phyloP scores from a whole-genome alignment of 345 rosid species.

The Populus pruinosa region DNA sequence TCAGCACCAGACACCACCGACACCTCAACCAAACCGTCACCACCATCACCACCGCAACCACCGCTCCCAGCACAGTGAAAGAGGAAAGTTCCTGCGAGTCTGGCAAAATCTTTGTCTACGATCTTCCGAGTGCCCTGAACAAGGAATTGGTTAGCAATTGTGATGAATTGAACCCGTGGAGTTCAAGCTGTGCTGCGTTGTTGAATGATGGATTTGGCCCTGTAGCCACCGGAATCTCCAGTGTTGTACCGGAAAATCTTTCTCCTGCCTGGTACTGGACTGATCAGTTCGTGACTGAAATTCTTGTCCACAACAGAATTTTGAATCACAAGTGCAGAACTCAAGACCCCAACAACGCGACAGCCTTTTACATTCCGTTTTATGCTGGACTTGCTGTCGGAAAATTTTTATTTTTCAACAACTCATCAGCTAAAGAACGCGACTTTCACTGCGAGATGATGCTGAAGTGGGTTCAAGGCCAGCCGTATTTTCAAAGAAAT shows the following conservation, averaged over 20 bases:
- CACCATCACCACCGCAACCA: constrained; percentile 1
- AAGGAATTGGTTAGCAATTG: constrained; percentile 57
- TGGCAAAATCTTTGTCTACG: constrained; percentile 74
- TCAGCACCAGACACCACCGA: constrained; percentile 31
- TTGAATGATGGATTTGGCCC: constrained; percentile 70
- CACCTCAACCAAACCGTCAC: constrained; percentile 29
- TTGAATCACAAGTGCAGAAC: constrained; percentile 74
- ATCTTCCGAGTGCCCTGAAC: constrained; percentile 68
- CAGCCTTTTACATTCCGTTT: constrained; percentile 85
- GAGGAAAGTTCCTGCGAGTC: constrained; percentile 40
- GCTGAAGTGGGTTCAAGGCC: constrained; percentile 62
- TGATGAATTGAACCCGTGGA: constrained; percentile 79
- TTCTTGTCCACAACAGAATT: constrained; percentile 77
- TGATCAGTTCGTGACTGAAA: constrained; percentile 77
- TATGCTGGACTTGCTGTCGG: constrained; percentile 96
- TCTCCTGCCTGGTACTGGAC: constrained; percentile 93
- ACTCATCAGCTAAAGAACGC: constrained; percentile 56
- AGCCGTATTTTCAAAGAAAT: constrained; percentile 59
- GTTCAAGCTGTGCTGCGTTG: constrained; percentile 75
- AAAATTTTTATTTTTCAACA: constrained; percentile 54
- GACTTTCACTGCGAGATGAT: constrained; percentile 69
- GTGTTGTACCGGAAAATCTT: constrained; percentile 52
- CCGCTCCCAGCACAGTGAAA: not conserved
- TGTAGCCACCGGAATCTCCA: constrained; percentile 45
- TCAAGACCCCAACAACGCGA: constrained; percentile 54